A percentile compares a stretch with the other conserved stretches of the same genome.
Evolutionary conservation across 2,329 filamentous ascomycete genomes (phyloP).

Genomic region (Beauveria asiatica): DNA sequence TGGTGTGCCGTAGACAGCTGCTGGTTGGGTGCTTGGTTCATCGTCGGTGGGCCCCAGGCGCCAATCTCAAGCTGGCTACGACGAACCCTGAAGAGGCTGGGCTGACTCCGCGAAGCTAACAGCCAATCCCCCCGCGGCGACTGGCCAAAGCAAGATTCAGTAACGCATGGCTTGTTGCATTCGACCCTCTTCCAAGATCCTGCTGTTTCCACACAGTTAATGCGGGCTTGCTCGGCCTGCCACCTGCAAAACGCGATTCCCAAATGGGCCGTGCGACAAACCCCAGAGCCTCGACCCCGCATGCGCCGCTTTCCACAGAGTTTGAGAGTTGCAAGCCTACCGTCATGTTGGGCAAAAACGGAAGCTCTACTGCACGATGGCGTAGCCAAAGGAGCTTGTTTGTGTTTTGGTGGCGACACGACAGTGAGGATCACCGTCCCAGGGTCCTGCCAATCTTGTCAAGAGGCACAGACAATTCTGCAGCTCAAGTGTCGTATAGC

Average conservation of each 20-base stretch:
- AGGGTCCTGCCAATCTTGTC: slow-evolving; percentile 8
- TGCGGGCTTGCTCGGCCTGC: neutral
- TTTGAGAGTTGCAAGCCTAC: neutral
- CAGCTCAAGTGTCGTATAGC: neutral
- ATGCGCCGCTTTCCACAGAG: neutral
- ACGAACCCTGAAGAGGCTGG: slow-evolving; percentile 3
- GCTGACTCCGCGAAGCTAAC: neutral
- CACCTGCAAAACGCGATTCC: neutral
- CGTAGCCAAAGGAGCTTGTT: neutral
- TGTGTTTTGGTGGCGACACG: neutral
- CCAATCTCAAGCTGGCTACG: slow-evolving; percentile 4
- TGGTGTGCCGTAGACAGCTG: neutral
- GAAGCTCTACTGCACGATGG: slow-evolving; percentile 6
- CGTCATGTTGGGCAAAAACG: neutral
- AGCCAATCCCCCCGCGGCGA: neutral
- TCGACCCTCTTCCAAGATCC: slow-evolving; percentile 13
- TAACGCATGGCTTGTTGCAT: neutral
- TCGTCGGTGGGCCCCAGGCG: slow-evolving; percentile 1
- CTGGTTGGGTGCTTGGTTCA: slow-evolving; percentile 5
- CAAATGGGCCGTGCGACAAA: slow-evolving; percentile 6
- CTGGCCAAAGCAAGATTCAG: neutral
- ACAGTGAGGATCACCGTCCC: neutral
- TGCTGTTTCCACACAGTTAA: neutral
- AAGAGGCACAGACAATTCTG: neutral
- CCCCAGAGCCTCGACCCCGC: slow-evolving; percentile 6